phyloP scores from a whole-genome alignment of 75 land plant species.

The Pinus taeda region DNA sequence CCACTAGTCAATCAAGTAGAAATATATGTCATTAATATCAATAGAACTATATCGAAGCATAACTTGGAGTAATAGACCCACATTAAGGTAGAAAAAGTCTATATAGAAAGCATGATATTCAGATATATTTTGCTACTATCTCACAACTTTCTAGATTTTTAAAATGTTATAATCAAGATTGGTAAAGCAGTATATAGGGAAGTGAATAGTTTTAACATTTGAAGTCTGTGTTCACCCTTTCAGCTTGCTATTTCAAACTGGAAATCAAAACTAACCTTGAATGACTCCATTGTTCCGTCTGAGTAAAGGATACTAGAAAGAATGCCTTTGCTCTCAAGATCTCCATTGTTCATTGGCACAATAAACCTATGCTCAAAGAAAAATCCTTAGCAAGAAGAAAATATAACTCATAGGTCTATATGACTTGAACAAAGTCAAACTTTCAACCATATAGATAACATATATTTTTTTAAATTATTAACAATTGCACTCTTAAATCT shows the following conservation, averaged over 20 bases:
- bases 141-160: too few relatives aligned
- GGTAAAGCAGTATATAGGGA: too few relatives aligned
- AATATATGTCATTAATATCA: neutral
- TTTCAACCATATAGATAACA: neutral
- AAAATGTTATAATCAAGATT: too few relatives aligned
- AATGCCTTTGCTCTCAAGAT: conserved; percentile 79
- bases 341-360: conserved; percentile 91
- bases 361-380: conserved; percentile 46
- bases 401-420: neutral
- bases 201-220: too few relatives aligned
- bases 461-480: neutral
- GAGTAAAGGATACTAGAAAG: conserved; percentile 46
- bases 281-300: conserved; percentile 71
- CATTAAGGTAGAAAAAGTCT: too few relatives aligned
- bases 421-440: neutral
- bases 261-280: conserved; percentile 52
- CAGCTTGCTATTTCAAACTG: too few relatives aligned
- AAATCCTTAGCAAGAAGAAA: conserved; percentile 1
- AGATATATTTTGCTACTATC: too few relatives aligned
- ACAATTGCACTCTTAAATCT: neutral
- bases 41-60: neutral
- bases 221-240: too few relatives aligned
- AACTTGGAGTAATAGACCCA: neutral
- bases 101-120: too few relatives aligned
- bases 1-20: neutral